Evolutionary conservation across 768 basidiomycete genomes (phyloP).

Genomic region (Phylloporus sp.): DNA sequence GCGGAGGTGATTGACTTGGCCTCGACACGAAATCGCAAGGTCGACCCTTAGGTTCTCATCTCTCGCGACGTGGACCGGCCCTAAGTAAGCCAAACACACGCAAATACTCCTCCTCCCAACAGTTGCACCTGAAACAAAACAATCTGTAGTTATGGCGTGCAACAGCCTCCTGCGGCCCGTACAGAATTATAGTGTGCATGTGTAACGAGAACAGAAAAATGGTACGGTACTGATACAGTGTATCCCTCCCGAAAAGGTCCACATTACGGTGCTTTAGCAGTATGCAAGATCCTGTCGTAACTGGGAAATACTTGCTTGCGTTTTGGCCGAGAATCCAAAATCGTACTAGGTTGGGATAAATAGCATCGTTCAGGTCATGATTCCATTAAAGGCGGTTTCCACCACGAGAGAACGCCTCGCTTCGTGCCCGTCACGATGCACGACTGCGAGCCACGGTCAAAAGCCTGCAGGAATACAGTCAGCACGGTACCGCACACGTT

Average conservation of each 20-base stretch:
- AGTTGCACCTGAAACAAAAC: background rate
- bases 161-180: conserved; percentile 10
- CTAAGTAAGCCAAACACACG: conserved; percentile 32
- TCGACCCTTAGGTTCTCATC: conserved; percentile 15
- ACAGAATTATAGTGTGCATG: conserved; percentile 28
- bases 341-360: background rate
- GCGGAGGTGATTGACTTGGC: conserved; percentile 26
- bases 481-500: conserved; percentile 27
- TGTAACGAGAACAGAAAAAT: conserved; percentile 16
- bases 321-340: conserved; percentile 13
- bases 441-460: conserved; percentile 38
- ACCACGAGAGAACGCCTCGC: conserved; percentile 55
- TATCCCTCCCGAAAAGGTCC: conserved; percentile 18
- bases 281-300: conserved; percentile 30
- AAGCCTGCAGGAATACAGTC: conserved; percentile 34
- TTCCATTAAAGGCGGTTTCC: conserved; percentile 35
- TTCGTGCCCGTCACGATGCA: conserved; percentile 57
- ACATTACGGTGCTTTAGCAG: conserved; percentile 26
- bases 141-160: background rate
- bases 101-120: conserved; percentile 17
- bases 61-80: conserved; percentile 29
- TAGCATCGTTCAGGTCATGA: conserved; percentile 27
- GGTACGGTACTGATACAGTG: conserved; percentile 34
- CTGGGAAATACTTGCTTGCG: conserved; percentile 5
- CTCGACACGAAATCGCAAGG: conserved; percentile 26